Conservation (phyloP, 495 filamentous ascomycete species). For the Aspergillus incahuasiensis region DNA sequence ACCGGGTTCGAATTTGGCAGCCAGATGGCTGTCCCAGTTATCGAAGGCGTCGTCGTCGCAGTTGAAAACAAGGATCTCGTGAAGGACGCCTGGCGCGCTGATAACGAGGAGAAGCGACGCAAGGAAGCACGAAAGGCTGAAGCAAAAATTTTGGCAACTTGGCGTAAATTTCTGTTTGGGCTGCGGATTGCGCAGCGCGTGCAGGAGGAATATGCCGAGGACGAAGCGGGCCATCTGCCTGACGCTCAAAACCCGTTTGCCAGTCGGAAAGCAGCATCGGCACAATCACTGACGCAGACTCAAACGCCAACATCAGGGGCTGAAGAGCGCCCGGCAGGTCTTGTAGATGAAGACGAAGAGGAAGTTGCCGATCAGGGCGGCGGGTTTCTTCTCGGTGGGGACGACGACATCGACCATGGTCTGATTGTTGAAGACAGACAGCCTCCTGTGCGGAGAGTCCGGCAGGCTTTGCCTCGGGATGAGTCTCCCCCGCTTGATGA, state of each 20-base stretch:
- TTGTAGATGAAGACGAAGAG: constrained; percentile 9
- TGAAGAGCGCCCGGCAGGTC: neutral
- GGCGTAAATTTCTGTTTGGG: constrained; percentile 84
- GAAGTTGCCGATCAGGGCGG: constrained; percentile 27
- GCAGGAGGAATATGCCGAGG: constrained; percentile 70
- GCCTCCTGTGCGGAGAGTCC: too few relatives aligned
- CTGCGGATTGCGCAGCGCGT: constrained; percentile 77
- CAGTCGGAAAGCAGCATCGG: constrained; percentile 11
- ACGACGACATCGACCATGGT: constrained; percentile 11
- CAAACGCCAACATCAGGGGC: constrained; percentile 1
- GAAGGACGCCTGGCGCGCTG: constrained; percentile 74
- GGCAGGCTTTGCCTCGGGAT: too few relatives aligned
- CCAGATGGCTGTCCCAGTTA: constrained; percentile 85
- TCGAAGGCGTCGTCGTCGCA: constrained; percentile 86
- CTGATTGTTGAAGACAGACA: constrained; percentile 16
- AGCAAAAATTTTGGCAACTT: constrained; percentile 67
- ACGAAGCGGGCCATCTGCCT: constrained; percentile 22
- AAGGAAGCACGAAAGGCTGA: constrained; percentile 81
- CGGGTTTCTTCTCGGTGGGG: constrained; percentile 15
- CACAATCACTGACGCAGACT: constrained; percentile 5
- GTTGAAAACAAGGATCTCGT: constrained; percentile 69
- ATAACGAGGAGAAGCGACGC: constrained; percentile 70
- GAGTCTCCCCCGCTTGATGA: too few relatives aligned
- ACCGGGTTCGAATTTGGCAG: constrained; percentile 95
- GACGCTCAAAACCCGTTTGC: constrained; percentile 41